A percentile compares a stretch with the other conserved stretches of the same genome.
Conservation (phyloP, 768 basidiomycete species). For the Exidia glandulosa region DNA sequence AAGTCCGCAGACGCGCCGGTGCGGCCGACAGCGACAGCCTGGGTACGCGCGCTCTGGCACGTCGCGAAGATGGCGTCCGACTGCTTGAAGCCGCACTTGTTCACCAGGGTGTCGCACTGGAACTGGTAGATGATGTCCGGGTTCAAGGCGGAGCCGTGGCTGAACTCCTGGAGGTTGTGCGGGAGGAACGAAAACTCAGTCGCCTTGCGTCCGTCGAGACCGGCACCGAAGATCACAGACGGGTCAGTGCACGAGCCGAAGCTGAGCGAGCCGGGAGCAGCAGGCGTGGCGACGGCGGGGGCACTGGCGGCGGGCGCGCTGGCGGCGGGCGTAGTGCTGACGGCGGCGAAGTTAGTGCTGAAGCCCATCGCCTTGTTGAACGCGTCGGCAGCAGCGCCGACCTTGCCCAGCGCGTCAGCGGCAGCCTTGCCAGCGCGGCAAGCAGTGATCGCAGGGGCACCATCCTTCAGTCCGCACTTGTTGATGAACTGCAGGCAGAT, state of each 20-base stretch:
- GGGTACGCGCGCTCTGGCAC: not conserved
- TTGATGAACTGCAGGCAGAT: slow-evolving; percentile 22
- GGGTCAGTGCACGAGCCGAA: slow-evolving; percentile 47
- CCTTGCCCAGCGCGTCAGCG: slow-evolving; percentile 28
- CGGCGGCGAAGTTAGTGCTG: slow-evolving; percentile 32
- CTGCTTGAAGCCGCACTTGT: slow-evolving; percentile 3
- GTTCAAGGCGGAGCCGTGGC: not conserved
- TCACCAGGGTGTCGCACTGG: not conserved
- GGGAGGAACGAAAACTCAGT: slow-evolving; percentile 28
- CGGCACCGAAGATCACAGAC: slow-evolving; percentile 41
- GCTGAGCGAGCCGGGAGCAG: slow-evolving; percentile 5
- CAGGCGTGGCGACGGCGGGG: not conserved
- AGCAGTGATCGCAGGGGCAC: not conserved
- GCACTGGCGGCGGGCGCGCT: slow-evolving; percentile 1
- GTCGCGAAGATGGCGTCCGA: not conserved
- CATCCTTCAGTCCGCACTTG: slow-evolving; percentile 25
- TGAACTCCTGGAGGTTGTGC: not conserved
- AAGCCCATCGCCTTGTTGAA: slow-evolving; percentile 52
- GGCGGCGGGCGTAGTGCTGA: not conserved
- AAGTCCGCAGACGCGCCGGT: not conserved
- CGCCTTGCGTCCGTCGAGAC: slow-evolving; percentile 43
- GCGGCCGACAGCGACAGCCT: not conserved
- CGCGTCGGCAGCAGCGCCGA: slow-evolving; percentile 46
- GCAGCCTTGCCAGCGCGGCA: slow-evolving; percentile 16
- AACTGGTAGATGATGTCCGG: not conserved